Base-by-base conservation (phyloP, 306 rosid genomes). In the Fagus crenata region DNA sequence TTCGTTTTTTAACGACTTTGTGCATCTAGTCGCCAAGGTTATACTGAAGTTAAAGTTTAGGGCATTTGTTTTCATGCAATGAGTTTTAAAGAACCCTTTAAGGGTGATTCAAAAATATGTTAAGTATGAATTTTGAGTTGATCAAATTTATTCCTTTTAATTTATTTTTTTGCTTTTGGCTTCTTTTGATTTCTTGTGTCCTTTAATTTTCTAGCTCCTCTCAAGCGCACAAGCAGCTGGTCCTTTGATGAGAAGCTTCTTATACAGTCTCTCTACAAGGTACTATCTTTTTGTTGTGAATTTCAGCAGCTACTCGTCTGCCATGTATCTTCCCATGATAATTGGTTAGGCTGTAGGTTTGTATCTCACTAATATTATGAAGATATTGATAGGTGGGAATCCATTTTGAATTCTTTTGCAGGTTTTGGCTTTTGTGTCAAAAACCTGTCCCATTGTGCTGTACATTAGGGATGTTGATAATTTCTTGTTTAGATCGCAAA, bases 211-310 rank as follows among this genome's bases (percentile, higher is more conserved):
- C 67, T 76, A 96, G 97, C 80, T 75, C 79, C 90, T 77, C 85
- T 86, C 77, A 95, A 82, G 86, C 96, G 88, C 84, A 81, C 86
- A 59, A 84, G 83, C 84, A 92, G 98, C 84, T 96, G 97, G 99
- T 86, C 96, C 51, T 92, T 96, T 56, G 97, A 96, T 7, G 99
- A 96, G 84, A 92, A 81, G 78, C 91, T 96, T 78, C 89, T 96
- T 59, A 84, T 92, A 74, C 99, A 89, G 65, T 78, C 96, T 71
- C 91, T 96, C 49, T 90, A 91, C 83, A 92, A 88, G 92, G 99
- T 92, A 87, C 74, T 60, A 42, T 59, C 72, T n/a, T 15, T 41
- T 60, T 22, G 32, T 69, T 41, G 63, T 7, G 46, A 28, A 53
- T 71, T 71, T 63, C 63, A 72, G 42, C 40, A 5, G 32, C 31